Evolutionary conservation across 805 yeast genomes (phyloP), one percentile per base, ranked within the genome.

Genomic region (Teunomyces cretensis): DNA sequence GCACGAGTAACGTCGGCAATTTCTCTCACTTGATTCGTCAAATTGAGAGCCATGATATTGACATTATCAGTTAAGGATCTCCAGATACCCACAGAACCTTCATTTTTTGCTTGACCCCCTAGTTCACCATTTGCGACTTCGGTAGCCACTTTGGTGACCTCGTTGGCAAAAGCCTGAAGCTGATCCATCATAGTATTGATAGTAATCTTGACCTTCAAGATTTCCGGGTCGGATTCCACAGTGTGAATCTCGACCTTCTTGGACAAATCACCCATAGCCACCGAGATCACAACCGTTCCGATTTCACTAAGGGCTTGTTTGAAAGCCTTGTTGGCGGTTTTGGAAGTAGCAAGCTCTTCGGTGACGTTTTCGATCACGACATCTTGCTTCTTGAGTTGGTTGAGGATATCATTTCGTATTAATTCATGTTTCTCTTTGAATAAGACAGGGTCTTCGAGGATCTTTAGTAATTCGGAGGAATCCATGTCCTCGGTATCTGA

Each of bases 131-230:
- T 86, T 26, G 96, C 92, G 15, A 88, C 96, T 55, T 88, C 95
- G 13, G 91, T 87, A 31, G 96, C 94, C 19, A 88, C 87, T 48
- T 88, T 81, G 30, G 90, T 85, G 33, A 88, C 94, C 62, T 87
- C 94, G 43, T 77, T 76, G 26, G 94, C 89, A 63, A 86, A 87
- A 9, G 87, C 79, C 61, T 85, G 91, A 48, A 86, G 73, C 64
- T 87, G 95, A 57, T 84, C 89, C 88, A 88, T 86, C 96, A 88
- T 88, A 16, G 87, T 80, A 64, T 88, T 88, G 58, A 88, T 86
- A 6, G 94, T 84, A 45, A 81, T 80, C 61, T 88, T 88, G 57
- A 88, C 88, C 59, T 83, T 84, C 46, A 83, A 73, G 50, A 88
- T 86, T 60, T 86, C 92, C 1, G 94, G 89, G 62, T 86, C 90